Evolutionary conservation across 2,329 filamentous ascomycete species (phyloP).

Genomic region (Neodidymelliopsis sp.): DNA sequence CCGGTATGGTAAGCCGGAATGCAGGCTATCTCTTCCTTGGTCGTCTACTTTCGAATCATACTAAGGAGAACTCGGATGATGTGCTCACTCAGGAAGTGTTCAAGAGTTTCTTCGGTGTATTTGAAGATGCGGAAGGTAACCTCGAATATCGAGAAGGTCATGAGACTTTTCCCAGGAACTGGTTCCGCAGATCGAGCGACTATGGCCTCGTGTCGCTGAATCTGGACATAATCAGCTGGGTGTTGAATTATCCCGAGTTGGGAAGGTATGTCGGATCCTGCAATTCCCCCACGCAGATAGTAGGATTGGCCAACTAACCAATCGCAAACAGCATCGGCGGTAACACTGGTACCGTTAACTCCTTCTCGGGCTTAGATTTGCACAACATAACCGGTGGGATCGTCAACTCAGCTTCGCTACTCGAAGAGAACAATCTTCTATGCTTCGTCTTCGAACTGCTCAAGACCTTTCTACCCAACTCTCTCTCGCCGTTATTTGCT

Average conservation of each 20-base stretch:
- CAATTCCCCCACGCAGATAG: not conserved
- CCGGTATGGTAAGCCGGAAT: conserved; percentile 58
- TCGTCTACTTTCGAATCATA: conserved; percentile 45
- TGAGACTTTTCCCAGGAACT: conserved; percentile 62
- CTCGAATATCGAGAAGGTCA: conserved; percentile 55
- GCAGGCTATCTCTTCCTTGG: conserved; percentile 47
- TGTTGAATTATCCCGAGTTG: conserved; percentile 23
- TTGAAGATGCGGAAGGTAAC: conserved; percentile 47
- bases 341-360: conserved; percentile 60
- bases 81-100: conserved; percentile 43
- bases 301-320: not conserved
- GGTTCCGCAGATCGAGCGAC: conserved; percentile 56
- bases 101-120: conserved; percentile 58
- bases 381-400: conserved; percentile 34
- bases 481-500: conserved; percentile 37
- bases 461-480: conserved; percentile 46
- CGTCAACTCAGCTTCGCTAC: conserved; percentile 33
- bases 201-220: conserved; percentile 54
- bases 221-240: conserved; percentile 26
- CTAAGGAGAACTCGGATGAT: conserved; percentile 22
- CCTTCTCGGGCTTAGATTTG: conserved; percentile 56
- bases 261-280: conserved; percentile 22
- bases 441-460: conserved; percentile 49
- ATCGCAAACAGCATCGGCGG: conserved; percentile 53
- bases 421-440: conserved; percentile 51